Base-by-base conservation (phyloP, 192 early-diverging fungal species). In the Phlyctochytrium bullatum region DNA sequence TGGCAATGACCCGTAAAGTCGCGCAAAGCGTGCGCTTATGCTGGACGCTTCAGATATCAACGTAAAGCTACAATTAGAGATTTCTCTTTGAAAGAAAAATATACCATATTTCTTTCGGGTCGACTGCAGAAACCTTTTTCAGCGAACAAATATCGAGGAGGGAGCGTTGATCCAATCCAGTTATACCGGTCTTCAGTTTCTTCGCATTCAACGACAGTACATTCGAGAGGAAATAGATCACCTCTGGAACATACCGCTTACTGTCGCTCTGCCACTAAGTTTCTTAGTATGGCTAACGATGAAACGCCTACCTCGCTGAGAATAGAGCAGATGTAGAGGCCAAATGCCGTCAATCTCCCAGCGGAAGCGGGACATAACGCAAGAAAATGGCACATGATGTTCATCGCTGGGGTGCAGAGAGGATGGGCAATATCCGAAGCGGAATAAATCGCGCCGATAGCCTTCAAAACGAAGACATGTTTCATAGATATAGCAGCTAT, bases 341-440 rank as follows among this genome's bases (percentile, higher is more conserved):
- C 94, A 23, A 73, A 73, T 2, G 80, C 67, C 1, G 91, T 52
- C 73, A 92, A 92, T 12, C 74, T 68, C 61, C 84, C 66, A 20
- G 69, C 80, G 2, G 53, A 57, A 29, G 89, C 75, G 51, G 78
- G 80, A 60, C 82, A 77, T 73, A 91, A 88, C 29, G 76, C 66
- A 1, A 98, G 76, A 64, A 84, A 91, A 74, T 93, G 88, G 36
- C 76, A 77, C 73, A 95, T 87, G 23, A 90, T 74, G 2, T 93
- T 64, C 56, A 90, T 80, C 36, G 91, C 83, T 6, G 96, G 96
- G 1, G 94, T 96, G 3, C 90, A 78, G 3, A 97, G 85, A 2
- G 88, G 76, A 71, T 98, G 93, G 65, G 84, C 83, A 34, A 89
- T 84, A 85, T 98, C 96, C 0, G 94, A 94, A 25, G 92, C 86